Evolutionary conservation across 106 monocot genomes (phyloP).

Genomic region (Gastrodia elata): DNA sequence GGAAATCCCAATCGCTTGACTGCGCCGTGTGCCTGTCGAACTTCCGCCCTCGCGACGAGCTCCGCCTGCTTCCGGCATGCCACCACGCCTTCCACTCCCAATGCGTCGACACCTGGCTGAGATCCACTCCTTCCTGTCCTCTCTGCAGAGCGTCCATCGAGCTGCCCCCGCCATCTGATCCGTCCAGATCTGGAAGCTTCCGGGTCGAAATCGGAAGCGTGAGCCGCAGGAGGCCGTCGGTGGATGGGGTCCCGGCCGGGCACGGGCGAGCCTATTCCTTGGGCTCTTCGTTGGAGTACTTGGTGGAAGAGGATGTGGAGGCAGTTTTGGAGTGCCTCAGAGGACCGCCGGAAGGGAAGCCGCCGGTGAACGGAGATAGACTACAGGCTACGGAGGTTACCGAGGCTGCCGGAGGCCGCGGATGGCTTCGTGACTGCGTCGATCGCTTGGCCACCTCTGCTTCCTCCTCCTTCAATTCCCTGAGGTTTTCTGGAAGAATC

Average conservation of each 20-base stretch:
- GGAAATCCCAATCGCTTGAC: constrained; percentile 43
- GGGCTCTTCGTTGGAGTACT: constrained; percentile 80
- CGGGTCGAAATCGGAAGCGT: constrained; percentile 76
- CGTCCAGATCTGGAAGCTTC: constrained; percentile 41
- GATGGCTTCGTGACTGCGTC: constrained; percentile 38
- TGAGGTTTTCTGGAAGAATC: constrained; percentile 20
- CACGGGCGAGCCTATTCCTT: constrained; percentile 48
- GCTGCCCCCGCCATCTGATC: constrained; percentile 7
- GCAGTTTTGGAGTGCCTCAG: constrained; percentile 46
- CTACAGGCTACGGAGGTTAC: constrained; percentile 20
- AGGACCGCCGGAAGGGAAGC: constrained; percentile 4
- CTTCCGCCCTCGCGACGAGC: constrained; percentile 57
- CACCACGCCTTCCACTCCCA: constrained; percentile 84
- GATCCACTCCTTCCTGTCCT: constrained; percentile 71
- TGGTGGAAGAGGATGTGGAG: constrained; percentile 72
- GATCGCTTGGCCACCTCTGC: constrained; percentile 52
- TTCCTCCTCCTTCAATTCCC: constrained; percentile 45
- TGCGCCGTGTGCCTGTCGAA: constrained; percentile 91
- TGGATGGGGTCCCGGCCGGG: background rate
- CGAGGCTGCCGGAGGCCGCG: constrained; percentile 11
- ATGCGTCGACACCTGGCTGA: constrained; percentile 95
- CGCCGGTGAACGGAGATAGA: constrained; percentile 10
- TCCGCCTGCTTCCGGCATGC: constrained; percentile 92
- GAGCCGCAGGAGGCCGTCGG: constrained; percentile 32
- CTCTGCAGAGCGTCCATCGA: constrained; percentile 70